Percentiles rank a stretch among this genome's conserved stretches.
These are phyloP conservation scores for Fusarium domesticum DNA, from an alignment of 2,329 filamentous ascomycete species.

Conservation along the genomic window DNA sequence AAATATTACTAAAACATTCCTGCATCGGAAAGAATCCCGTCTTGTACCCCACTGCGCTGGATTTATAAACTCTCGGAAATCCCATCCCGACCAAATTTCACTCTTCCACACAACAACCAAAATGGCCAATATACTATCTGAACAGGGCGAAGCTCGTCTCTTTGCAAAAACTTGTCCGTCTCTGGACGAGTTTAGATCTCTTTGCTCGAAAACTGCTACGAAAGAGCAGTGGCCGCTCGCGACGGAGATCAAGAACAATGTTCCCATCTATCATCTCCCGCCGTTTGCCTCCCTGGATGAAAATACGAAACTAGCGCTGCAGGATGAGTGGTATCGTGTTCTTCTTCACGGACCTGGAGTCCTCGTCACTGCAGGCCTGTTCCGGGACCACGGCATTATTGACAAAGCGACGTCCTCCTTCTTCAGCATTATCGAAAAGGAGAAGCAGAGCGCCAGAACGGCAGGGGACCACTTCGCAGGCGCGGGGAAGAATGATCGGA, in stretches of 20 bases:
- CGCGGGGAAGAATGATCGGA: slow-evolving; percentile 54
- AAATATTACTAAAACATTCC: too few relatives aligned
- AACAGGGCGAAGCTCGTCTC: slow-evolving; percentile 16
- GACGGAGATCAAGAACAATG: slow-evolving; percentile 43
- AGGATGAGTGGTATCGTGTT: slow-evolving; percentile 60
- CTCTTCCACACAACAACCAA: background rate
- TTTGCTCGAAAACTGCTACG: slow-evolving; percentile 42
- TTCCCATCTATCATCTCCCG: slow-evolving; percentile 54
- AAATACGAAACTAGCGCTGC: slow-evolving; percentile 38
- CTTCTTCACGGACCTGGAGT: slow-evolving; percentile 57
- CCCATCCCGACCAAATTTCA: slow-evolving; percentile 2
- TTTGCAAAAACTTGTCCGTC: slow-evolving; percentile 33
- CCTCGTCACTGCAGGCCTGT: slow-evolving; percentile 54
- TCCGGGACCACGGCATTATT: slow-evolving; percentile 41
- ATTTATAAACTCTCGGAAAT: slow-evolving; percentile 6
- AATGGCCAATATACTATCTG: slow-evolving; percentile 4
- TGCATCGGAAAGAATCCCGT: slow-evolving; percentile 9
- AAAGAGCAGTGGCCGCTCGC: slow-evolving; percentile 47
- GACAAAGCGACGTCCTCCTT: slow-evolving; percentile 47
- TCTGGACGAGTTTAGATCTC: slow-evolving; percentile 41
- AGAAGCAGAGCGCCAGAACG: slow-evolving; percentile 33
- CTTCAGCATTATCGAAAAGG: slow-evolving; percentile 45
- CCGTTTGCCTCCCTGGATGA: slow-evolving; percentile 30
- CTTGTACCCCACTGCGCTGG: slow-evolving; percentile 2
- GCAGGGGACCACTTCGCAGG: slow-evolving; percentile 61